Conservation (phyloP, 176 grass and related monocot species). For the Alloteropsis semialata region DNA sequence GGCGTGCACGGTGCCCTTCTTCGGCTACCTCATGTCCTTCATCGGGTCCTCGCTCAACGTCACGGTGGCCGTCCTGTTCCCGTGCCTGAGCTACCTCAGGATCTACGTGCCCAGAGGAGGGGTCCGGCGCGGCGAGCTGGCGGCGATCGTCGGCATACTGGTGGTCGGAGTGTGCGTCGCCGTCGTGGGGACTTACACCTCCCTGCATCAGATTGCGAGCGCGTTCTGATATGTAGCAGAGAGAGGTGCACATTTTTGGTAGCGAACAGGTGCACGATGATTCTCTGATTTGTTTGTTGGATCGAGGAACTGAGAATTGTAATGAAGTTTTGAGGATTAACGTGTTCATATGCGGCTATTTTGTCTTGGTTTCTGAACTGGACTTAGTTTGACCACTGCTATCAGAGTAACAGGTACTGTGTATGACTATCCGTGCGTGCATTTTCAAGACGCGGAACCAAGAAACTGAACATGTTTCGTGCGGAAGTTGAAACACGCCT, state of each 20-base stretch:
- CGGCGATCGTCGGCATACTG: constrained; percentile 40
- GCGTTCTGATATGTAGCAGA: not conserved
- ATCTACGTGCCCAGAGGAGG: constrained; percentile 36
- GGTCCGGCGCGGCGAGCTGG: constrained; percentile 13
- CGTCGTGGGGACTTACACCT: constrained; percentile 44
- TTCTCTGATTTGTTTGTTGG: not conserved
- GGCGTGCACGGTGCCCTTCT: constrained; percentile 54
- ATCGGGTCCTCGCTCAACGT: constrained; percentile 57
- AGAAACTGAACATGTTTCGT: not conserved
- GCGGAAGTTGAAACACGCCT: not conserved
- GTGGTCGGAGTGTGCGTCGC: constrained; percentile 37
- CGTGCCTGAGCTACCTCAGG: constrained; percentile 57
- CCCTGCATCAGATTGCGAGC: constrained; percentile 47
- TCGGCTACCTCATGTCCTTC: constrained; percentile 60
- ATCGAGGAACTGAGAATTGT: not conserved
- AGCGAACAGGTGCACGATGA: not conserved
- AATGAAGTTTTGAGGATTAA: not conserved
- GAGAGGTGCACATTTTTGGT: not conserved
- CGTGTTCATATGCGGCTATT: not conserved
- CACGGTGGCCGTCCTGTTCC: constrained; percentile 51
- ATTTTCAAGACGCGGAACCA: not conserved
- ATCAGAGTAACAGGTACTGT: too few relatives aligned
- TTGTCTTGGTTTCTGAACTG: not conserved
- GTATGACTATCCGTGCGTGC: not conserved
- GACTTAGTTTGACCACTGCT: not conserved